Evolutionary conservation across 352 stramenopile species (phyloP).

Genomic region (Thalassiosira mediterranea): DNA sequence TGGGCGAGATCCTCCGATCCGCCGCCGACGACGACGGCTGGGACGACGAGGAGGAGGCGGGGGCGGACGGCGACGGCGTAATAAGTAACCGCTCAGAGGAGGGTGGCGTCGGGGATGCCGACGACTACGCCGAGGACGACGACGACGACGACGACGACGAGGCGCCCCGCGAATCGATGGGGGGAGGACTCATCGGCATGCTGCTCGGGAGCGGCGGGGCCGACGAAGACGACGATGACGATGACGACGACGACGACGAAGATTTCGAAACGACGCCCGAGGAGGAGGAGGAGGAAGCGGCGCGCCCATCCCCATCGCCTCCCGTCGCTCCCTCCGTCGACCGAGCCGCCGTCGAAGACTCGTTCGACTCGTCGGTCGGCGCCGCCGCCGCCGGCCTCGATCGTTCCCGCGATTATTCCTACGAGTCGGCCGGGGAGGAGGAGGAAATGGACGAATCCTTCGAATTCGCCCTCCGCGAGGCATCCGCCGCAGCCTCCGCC

Average conservation of each 20-base stretch:
- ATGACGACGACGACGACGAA: conserved; percentile 4
- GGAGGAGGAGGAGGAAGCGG: background rate
- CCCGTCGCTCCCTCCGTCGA: too few relatives aligned
- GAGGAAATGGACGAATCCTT: too few relatives aligned
- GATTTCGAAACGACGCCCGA: background rate
- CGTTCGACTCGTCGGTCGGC: too few relatives aligned
- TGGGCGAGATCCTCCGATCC: background rate
- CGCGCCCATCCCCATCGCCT: background rate
- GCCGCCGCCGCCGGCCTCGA: too few relatives aligned
- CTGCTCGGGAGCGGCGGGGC: background rate
- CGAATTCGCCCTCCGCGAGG: too few relatives aligned
- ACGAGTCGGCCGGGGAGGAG: too few relatives aligned
- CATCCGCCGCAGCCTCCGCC: too few relatives aligned
- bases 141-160: background rate
- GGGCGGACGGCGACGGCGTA: background rate
- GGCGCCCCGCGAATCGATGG: background rate
- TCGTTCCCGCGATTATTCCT: too few relatives aligned
- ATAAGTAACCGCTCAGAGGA: background rate
- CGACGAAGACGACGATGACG: background rate
- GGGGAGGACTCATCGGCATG: background rate
- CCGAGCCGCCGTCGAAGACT: too few relatives aligned
- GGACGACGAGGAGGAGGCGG: background rate
- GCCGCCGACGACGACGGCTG: too few relatives aligned
- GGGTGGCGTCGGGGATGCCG: background rate
- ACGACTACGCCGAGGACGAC: background rate